Evolutionary conservation across 2,329 filamentous ascomycete species (phyloP).

Genomic region (Calonectria montana): DNA sequence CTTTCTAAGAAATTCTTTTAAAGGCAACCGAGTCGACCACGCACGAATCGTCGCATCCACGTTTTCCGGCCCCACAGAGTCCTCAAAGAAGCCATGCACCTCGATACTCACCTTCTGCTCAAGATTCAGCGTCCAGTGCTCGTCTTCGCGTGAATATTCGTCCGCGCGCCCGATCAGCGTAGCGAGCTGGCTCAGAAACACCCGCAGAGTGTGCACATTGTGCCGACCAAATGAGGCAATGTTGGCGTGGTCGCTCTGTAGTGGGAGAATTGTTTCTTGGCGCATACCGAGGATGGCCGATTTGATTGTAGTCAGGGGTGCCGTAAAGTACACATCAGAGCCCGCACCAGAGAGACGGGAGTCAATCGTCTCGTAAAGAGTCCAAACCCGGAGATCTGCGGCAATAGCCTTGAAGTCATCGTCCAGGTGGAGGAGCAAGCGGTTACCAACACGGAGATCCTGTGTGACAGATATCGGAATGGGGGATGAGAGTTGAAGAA

Average conservation of each 20-base stretch:
- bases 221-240: conserved; percentile 65
- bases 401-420: conserved; percentile 67
- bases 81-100: conserved; percentile 69
- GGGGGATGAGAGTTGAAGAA: conserved; percentile 63
- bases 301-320: conserved; percentile 69
- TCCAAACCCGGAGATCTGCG: conserved; percentile 70
- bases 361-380: conserved; percentile 72
- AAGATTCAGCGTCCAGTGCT: conserved; percentile 60
- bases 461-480: conserved; percentile 63
- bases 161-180: conserved; percentile 49
- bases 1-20: conserved; percentile 65
- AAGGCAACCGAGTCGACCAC: conserved; percentile 62
- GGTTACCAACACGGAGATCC: conserved; percentile 62
- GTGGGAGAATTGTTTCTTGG: conserved; percentile 62
- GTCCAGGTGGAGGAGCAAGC: conserved; percentile 60
- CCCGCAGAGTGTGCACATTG: conserved; percentile 60
- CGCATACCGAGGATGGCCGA: conserved; percentile 63
- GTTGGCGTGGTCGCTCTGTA: conserved; percentile 66
- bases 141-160: conserved; percentile 40
- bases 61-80: conserved; percentile 49
- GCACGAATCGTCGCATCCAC: conserved; percentile 56
- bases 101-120: conserved; percentile 67
- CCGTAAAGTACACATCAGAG: conserved; percentile 66
- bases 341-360: conserved; percentile 63
- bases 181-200: conserved; percentile 51